These are phyloP conservation scores for Lecanicillium sp. DNA, from an alignment of 2,329 filamentous ascomycete species.

Conservation along the genomic window DNA sequence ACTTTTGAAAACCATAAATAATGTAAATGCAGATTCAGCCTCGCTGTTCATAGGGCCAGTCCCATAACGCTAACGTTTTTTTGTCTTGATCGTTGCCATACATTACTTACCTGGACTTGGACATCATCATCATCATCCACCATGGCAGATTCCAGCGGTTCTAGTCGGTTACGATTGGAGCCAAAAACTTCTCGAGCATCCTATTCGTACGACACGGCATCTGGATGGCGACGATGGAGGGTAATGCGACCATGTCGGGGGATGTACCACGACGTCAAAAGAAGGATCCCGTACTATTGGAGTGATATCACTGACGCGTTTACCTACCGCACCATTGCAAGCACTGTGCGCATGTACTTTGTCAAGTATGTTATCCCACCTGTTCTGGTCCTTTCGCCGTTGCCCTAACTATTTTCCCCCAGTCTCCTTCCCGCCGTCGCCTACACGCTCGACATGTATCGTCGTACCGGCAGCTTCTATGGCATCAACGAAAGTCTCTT, in stretches of 20 bases:
- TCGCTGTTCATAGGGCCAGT: no score
- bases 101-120: no score
- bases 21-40: no score
- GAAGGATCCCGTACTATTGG: constrained; percentile 49
- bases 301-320: constrained; percentile 49
- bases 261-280: constrained; percentile 48
- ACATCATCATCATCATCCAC: no score
- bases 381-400: constrained; percentile 1
- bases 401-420: background rate
- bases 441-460: constrained; percentile 53
- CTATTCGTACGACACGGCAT: constrained; percentile 29
- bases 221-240: constrained; percentile 35
- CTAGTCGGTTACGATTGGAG: constrained; percentile 12
- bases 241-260: constrained; percentile 40
- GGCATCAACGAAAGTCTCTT: constrained; percentile 52
- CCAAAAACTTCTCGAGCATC: constrained; percentile 5
- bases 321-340: constrained; percentile 48
- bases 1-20: no score
- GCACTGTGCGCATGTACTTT: constrained; percentile 53
- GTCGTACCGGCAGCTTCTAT: constrained; percentile 47
- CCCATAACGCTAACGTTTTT: no score
- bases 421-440: constrained; percentile 51
- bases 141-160: background rate
- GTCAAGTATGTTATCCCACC: constrained; percentile 29
- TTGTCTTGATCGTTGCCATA: no score